These are phyloP conservation scores for Rhizoclosmatium globosum DNA, from an alignment of 192 early-diverging fungal genomes.

Conservation along the genomic window DNA sequence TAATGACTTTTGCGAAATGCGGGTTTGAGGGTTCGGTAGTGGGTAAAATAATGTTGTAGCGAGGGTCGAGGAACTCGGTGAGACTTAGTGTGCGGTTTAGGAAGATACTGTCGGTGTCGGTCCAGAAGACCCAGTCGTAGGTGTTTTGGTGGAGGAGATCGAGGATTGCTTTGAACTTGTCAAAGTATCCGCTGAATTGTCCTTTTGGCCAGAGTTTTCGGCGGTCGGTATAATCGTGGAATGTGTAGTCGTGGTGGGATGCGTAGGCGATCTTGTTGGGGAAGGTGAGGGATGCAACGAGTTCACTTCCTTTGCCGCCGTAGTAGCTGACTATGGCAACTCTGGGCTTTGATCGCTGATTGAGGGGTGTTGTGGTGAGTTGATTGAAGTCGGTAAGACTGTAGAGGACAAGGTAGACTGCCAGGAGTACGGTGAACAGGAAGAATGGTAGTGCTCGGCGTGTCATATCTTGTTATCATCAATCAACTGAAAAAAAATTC, in stretches of 20 bases:
- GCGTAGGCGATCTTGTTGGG: slow-evolving; percentile 14
- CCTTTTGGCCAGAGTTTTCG: neutral
- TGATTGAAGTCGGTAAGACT: too few relatives aligned
- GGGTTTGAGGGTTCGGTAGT: slow-evolving; percentile 11
- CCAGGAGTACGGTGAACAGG: too few relatives aligned
- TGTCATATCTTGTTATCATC: too few relatives aligned
- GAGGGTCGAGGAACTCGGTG: slow-evolving; percentile 5
- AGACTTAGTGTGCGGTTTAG: neutral
- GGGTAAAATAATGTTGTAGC: slow-evolving; percentile 12
- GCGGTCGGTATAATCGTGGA: neutral
- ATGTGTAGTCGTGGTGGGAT: slow-evolving; percentile 6
- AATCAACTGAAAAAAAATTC: too few relatives aligned
- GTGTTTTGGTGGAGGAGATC: neutral
- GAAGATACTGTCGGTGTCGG: slow-evolving; percentile 10
- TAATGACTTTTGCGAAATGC: neutral
- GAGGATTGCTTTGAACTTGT: slow-evolving; percentile 18
- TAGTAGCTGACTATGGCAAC: neutral
- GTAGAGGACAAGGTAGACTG: too few relatives aligned
- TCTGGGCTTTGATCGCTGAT: too few relatives aligned
- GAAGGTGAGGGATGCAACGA: neutral
- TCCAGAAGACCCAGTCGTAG: slow-evolving; percentile 26
- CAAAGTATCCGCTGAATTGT: neutral
- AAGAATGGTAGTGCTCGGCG: too few relatives aligned
- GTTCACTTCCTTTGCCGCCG: neutral
- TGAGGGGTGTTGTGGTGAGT: too few relatives aligned